phyloP scores from a whole-genome alignment of 768 basidiomycete species.

The Agrocybe praecox region DNA sequence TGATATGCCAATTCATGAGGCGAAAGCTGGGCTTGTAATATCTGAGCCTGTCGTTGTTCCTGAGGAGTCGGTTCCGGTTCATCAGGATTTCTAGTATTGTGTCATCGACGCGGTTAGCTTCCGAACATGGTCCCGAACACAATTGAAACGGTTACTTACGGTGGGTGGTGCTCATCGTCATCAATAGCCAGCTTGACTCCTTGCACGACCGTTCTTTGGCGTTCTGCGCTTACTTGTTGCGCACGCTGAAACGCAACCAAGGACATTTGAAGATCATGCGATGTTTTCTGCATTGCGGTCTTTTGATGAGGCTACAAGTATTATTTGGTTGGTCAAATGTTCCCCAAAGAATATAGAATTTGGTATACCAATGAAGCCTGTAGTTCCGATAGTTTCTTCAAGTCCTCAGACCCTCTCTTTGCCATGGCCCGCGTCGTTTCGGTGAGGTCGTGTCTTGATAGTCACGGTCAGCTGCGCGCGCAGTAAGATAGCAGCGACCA shows the following conservation, averaged over 20 bases:
- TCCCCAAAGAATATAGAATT: background rate
- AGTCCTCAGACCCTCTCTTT: constrained; percentile 89
- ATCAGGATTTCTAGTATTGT: constrained; percentile 30
- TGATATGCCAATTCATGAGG: constrained; percentile 95
- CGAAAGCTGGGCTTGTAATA: constrained; percentile 74
- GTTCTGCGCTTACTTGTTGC: constrained; percentile 87
- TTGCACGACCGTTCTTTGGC: constrained; percentile 88
- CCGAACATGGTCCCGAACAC: background rate
- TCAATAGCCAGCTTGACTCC: constrained; percentile 85
- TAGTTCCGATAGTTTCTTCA: constrained; percentile 83
- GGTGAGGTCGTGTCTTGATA: constrained; percentile 85
- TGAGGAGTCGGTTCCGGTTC: constrained; percentile 42
- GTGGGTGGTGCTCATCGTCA: constrained; percentile 51
- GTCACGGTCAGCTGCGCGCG: background rate
- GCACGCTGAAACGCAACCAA: constrained; percentile 91
- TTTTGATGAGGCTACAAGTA: constrained; percentile 70
- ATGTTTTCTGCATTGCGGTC: constrained; percentile 87
- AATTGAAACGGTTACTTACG: constrained; percentile 19
- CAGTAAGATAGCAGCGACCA: background rate
- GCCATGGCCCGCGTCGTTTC: constrained; percentile 95
- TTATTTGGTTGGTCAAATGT: background rate
- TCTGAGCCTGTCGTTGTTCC: constrained; percentile 69
- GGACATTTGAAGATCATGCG: constrained; percentile 89
- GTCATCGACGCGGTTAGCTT: constrained; percentile 3
- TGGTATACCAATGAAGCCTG: constrained; percentile 60